Base-by-base conservation (phyloP, 106 monocot species). In the Apostasia shenzhenica region DNA sequence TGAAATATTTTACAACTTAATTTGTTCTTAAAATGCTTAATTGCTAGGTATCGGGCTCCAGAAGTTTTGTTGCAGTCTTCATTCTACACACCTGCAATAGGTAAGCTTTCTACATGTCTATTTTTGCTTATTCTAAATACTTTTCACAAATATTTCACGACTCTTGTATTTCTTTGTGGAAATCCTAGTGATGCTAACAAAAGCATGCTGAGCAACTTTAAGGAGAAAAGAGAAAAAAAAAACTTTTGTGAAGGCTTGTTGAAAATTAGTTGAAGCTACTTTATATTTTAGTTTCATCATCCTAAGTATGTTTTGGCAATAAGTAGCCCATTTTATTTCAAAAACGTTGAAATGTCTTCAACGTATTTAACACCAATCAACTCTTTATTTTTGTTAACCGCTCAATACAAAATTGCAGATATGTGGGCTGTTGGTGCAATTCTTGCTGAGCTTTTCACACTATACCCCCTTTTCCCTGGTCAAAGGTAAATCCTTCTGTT, bases 381-480 rank as follows among this genome's bases (percentile, higher is more conserved):
- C 26, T 26, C 26, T 26, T 26, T 26, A 26, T 26, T 26, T 26
- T 26, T 26, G 26, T 26, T 26, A 26, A 26, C 26, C 26, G 26
- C 26, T 26, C 26, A 26, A 26, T 26, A 26, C 26, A 48, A 14
- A 65, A 65, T 66, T 73, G 50, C 83, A 94, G 94, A 94, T 68
- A 83, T 94, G 88, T 94, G 94, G 94, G 91, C 94, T 57, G 76
- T 88, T 71, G 94, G 94, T 71, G 88, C 94, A 14, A 94, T 94
- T 71, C 54, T 94, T 40, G 94, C 91, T 56, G 94, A 94, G 79
- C 91, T 94, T 66, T 94, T 88, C 53, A 80, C 81, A 54, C 73
- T 72, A 41, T 78, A 81, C 73, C 94, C 94, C 53, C 88, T 94
- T 75, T 91, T 94, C 61, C 94, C 94, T 73, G 94, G 94, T 63